phyloP scores from a whole-genome alignment of 2,329 filamentous ascomycete species.

The Thielaviopsis punctulata region DNA sequence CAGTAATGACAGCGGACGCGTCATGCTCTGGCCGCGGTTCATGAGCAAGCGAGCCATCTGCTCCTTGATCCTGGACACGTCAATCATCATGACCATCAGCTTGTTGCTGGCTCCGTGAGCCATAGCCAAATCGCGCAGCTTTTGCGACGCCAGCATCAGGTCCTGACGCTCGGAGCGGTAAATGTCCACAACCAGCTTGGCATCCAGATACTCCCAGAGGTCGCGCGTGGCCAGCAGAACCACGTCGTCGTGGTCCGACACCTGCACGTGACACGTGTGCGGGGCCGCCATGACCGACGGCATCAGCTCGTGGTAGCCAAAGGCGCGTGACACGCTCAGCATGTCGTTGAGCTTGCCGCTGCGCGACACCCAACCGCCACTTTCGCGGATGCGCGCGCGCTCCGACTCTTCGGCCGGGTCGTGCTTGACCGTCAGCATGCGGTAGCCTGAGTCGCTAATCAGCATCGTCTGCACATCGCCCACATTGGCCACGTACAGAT shows the following conservation, averaged over 20 bases:
- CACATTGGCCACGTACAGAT: slow-evolving; percentile 87
- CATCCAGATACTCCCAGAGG: slow-evolving; percentile 85
- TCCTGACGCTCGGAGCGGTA: slow-evolving; percentile 73
- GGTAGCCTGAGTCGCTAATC: slow-evolving; percentile 71
- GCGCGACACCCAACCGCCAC: slow-evolving; percentile 87
- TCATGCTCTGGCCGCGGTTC: slow-evolving; percentile 67
- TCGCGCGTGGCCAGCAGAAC: slow-evolving; percentile 81
- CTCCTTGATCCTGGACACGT: slow-evolving; percentile 77
- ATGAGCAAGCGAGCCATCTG: slow-evolving; percentile 55
- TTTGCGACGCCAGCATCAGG: slow-evolving; percentile 87
- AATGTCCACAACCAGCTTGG: slow-evolving; percentile 81
- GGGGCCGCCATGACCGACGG: slow-evolving; percentile 86
- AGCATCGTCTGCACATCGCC: slow-evolving; percentile 92
- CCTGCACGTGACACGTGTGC: slow-evolving; percentile 57
- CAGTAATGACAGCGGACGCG: slow-evolving; percentile 55
- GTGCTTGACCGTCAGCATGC: slow-evolving; percentile 76
- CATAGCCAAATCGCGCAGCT: slow-evolving; percentile 84
- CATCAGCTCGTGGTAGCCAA: slow-evolving; percentile 86
- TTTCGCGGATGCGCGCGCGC: slow-evolving; percentile 76
- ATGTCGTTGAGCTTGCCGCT: slow-evolving; percentile 87
- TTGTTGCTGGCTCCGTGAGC: slow-evolving; percentile 88
- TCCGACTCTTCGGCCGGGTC: slow-evolving; percentile 78
- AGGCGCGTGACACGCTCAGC: slow-evolving; percentile 81
- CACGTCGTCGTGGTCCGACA: slow-evolving; percentile 84
- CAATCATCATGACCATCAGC: slow-evolving; percentile 98